Evolutionary conservation across 495 filamentous ascomycete genomes (phyloP), one percentile per base, ranked within the genome.

Genomic region (Penicillium cataractarum): DNA sequence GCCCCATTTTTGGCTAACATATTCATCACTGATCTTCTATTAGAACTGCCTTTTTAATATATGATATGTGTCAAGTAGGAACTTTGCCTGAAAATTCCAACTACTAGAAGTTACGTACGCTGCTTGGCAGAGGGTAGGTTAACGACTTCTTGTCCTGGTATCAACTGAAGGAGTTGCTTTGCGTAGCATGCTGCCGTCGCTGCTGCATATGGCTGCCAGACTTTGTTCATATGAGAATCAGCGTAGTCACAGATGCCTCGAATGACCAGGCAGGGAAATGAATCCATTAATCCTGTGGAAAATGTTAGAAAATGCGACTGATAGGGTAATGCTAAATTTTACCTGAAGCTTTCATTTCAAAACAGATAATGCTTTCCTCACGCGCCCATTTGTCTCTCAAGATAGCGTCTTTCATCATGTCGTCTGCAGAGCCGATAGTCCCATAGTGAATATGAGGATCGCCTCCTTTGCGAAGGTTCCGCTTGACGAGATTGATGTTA

Each of bases 311-410:
- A 35, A 33, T 55, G 24, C 26, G n/a, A 26, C n/a, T 12, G 6
- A 24, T 39, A 12, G 3, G 13, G 19, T n/a, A 12, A n/a, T n/a
- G 9, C 5, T 9, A 56, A 35, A 56, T n/a, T 4, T 56, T 8
- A 56, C 55, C 55, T 26, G 57, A 42, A 22, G 71, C 76, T 48
- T 76, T 72, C 72, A 76, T 77, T 48, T 78, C 74, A 44, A 78
- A 70, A 44, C 74, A 77, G 10, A 74, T 31, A 3, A 76, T 67
- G 46, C 46, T 57, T 51, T 72, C 66, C 33, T 79, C 67, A 8
- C 49, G 60, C 13, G 69, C 68, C 62, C 75, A 49, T 40, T 56
- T 35, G 29, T 72, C 64, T 26, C 70, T 63, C 4, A 62, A 13
- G 12, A 59, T 5, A 17, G 64, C 71, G 46, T 68, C 55, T 39